Evolutionary conservation across 768 basidiomycete genomes (phyloP).

Genomic region (Phaffia tasmanica): DNA sequence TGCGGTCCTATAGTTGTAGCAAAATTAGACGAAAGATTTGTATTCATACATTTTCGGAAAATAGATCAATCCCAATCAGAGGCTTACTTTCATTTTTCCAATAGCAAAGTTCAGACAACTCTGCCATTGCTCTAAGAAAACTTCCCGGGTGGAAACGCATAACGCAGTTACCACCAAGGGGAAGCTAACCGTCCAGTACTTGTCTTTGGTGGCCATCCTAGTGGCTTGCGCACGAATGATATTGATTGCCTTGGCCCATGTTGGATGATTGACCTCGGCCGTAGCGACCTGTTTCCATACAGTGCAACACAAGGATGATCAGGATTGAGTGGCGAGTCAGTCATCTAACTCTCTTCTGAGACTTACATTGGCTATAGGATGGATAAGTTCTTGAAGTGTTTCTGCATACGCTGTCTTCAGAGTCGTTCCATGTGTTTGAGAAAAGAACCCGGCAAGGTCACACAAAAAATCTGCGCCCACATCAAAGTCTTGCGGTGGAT

Average conservation of each 20-base stretch:
- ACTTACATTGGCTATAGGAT: constrained; percentile 74
- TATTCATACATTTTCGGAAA: neutral
- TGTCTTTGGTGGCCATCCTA: constrained; percentile 51
- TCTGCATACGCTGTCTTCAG: constrained; percentile 80
- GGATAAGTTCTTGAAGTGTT: constrained; percentile 59
- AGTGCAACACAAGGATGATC: neutral
- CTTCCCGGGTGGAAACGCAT: constrained; percentile 75
- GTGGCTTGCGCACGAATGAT: constrained; percentile 51
- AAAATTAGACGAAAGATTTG: neutral
- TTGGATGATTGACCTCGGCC: constrained; percentile 88
- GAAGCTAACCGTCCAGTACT: constrained; percentile 80
- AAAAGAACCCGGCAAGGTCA: constrained; percentile 67
- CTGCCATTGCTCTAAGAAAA: constrained; percentile 73
- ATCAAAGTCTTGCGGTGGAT: constrained; percentile 86
- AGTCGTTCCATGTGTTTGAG: constrained; percentile 67
- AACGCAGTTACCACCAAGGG: constrained; percentile 70
- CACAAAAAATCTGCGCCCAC: constrained; percentile 86
- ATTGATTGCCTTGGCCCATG: constrained; percentile 87
- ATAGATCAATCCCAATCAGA: constrained; percentile 21
- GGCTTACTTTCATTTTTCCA: constrained; percentile 63
- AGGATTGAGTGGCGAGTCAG: neutral
- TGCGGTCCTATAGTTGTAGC: constrained; percentile 59
- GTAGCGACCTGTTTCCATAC: constrained; percentile 58
- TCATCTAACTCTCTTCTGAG: constrained; percentile 4
- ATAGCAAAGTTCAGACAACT: constrained; percentile 59